Evolutionary conservation across 2,329 filamentous ascomycete genomes (phyloP), one percentile per base, ranked within the genome.

Genomic region (Xylariaceae sp.): DNA sequence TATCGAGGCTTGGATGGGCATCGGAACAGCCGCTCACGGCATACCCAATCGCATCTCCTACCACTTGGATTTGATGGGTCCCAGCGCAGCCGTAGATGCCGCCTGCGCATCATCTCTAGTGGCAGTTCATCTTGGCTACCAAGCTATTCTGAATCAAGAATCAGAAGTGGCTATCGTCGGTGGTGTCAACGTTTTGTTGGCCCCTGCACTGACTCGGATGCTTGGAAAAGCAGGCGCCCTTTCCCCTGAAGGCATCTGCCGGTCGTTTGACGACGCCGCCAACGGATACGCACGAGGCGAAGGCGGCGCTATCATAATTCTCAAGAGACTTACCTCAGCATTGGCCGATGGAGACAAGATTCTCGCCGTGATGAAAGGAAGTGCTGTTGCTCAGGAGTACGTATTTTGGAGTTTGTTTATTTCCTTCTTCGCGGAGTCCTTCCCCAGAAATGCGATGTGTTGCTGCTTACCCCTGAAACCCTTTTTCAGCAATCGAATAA

Each of bases 1-100:
- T n/a, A 64, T 75, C 11, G 70, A 73, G 16, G 65, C 73, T 0
- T 73, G 67, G 64, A 73, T 71, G 68, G 72, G 71, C 2, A 73
- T 74, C 29, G 73, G 74, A 0, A 75, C 72, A 0, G 69, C 71
- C 0, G 67, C 62, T 26, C 70, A 67, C 37, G 71, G 71, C 5
- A 61, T 75, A 6, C 65, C 71, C 6, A 70, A 72, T 67, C 70
- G 0, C 2, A 50, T 50, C 10, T 50, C 47, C 1, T 50, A 50
- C 16, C 30, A 37, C 6, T 37, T 50, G 4, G 18, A 50, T 16
- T 32, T 50, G 3, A 50, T 50, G 47, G 47, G 47, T 1, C 47
- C 47, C 6, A 43, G 37, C 15, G 24, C 18, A 4, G 47, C 47
- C 33, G n/a, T 50, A 15, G 47, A 50, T 18, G 47, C 47, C 8